Conservation (phyloP, 2,329 filamentous ascomycete species). For the Cercospora citrullina region DNA sequence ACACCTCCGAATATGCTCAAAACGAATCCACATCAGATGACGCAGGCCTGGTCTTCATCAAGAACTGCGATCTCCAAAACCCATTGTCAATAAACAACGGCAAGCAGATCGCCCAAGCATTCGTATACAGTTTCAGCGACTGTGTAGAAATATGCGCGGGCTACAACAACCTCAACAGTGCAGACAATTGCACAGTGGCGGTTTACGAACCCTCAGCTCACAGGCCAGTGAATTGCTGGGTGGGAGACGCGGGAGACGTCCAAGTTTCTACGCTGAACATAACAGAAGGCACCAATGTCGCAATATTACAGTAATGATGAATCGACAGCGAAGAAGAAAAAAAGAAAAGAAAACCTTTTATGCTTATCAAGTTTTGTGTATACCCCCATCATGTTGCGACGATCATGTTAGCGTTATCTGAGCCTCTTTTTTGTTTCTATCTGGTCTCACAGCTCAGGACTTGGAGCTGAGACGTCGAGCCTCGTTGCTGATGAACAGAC, state of each 20-base stretch:
- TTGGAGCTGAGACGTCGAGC: not conserved
- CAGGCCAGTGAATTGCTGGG: slow-evolving; percentile 38
- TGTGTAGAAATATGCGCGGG: slow-evolving; percentile 41
- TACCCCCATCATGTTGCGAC: not conserved
- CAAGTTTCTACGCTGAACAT: slow-evolving; percentile 19
- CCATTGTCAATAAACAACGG: slow-evolving; percentile 29
- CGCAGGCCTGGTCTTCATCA: slow-evolving; percentile 36
- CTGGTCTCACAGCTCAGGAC: not conserved
- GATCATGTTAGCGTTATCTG: not conserved
- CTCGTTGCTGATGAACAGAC: not conserved
- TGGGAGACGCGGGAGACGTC: slow-evolving; percentile 30
- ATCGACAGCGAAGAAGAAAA: slow-evolving; percentile 18
- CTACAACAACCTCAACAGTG: slow-evolving; percentile 32
- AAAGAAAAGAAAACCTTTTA: not conserved
- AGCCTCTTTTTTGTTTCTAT: not conserved
- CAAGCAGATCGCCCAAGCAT: slow-evolving; percentile 34
- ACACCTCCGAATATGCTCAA: slow-evolving; percentile 32
- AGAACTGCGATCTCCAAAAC: slow-evolving; percentile 37
- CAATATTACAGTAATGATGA: slow-evolving; percentile 22
- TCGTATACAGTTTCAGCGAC: slow-evolving; percentile 41
- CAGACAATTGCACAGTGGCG: slow-evolving; percentile 36
- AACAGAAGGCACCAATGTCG: slow-evolving; percentile 30
- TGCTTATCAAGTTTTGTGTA: not conserved
- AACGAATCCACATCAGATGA: slow-evolving; percentile 12
- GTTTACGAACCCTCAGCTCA: slow-evolving; percentile 33